phyloP scores from a whole-genome alignment of 176 grass and related monocot species.

The Aegilops bicornis region DNA sequence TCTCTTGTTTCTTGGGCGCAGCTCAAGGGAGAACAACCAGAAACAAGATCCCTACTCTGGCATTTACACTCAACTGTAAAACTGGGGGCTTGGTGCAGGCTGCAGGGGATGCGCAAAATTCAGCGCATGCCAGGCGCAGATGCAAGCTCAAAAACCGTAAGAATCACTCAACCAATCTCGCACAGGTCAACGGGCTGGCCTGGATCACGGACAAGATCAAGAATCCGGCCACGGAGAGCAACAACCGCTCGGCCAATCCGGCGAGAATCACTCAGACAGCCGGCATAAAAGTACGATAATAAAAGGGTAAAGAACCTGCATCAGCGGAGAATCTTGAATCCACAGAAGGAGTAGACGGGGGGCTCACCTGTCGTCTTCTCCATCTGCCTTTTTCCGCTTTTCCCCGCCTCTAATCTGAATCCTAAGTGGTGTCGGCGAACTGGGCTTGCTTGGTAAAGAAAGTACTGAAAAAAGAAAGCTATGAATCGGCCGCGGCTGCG shows the following conservation, averaged over 20 bases:
- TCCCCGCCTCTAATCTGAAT: neutral
- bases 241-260: neutral
- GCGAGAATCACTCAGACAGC: neutral
- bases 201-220: neutral
- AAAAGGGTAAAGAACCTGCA: conserved; percentile 17
- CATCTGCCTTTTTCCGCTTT: neutral
- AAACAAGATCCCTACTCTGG: neutral
- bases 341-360: neutral
- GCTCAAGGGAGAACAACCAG: neutral
- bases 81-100: neutral
- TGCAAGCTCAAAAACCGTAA: neutral
- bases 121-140: neutral
- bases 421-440: conserved; percentile 43
- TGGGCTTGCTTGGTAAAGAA: conserved; percentile 12
- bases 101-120: neutral
- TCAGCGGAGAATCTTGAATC: conserved; percentile 23
- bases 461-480: neutral
- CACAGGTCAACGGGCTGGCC: neutral
- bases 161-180: neutral
- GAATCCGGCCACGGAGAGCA: neutral
- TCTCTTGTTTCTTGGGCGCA: neutral
- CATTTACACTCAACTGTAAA: neutral
- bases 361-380: conserved; percentile 36
- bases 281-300: neutral
- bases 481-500: neutral